Evolutionary conservation across 495 filamentous ascomycete genomes (phyloP).

Genomic region (Lasiosphaeriaceae sp.): DNA sequence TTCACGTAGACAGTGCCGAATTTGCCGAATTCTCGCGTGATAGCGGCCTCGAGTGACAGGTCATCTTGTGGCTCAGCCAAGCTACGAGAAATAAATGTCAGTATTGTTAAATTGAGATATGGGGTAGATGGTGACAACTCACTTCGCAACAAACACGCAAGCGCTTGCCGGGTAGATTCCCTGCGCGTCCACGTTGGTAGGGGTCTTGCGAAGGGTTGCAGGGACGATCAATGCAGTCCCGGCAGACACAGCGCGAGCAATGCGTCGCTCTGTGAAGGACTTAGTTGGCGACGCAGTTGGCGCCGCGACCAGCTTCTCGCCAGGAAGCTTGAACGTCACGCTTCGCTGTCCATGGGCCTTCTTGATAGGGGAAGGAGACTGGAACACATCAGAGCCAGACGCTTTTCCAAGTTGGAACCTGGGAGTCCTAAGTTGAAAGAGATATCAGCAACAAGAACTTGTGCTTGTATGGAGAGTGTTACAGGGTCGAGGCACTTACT

Average conservation of each 20-base stretch:
- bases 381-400: too few relatives aligned
- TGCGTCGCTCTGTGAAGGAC: background rate
- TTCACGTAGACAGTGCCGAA: constrained; percentile 59
- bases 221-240: background rate
- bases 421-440: too few relatives aligned
- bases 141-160: constrained; percentile 66
- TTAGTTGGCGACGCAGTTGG: background rate
- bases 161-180: constrained; percentile 48
- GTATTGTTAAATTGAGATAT: background rate
- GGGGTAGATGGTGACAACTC: constrained; percentile 24
- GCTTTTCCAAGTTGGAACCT: too few relatives aligned
- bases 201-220: constrained; percentile 1
- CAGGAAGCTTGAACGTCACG: too few relatives aligned
- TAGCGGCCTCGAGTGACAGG: constrained; percentile 45
- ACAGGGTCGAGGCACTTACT: too few relatives aligned
- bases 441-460: too few relatives aligned
- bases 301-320: too few relatives aligned
- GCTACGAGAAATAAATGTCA: constrained; percentile 16
- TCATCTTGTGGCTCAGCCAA: constrained; percentile 44
- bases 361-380: too few relatives aligned
- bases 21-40: constrained; percentile 47
- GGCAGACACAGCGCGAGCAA: constrained; percentile 4
- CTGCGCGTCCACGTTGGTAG: constrained; percentile 48
- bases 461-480: too few relatives aligned
- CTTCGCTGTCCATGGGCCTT: too few relatives aligned